These are phyloP conservation scores for Chlorella variabilis DNA, from an alignment of 163 green algal species.

Conservation along the genomic window DNA sequence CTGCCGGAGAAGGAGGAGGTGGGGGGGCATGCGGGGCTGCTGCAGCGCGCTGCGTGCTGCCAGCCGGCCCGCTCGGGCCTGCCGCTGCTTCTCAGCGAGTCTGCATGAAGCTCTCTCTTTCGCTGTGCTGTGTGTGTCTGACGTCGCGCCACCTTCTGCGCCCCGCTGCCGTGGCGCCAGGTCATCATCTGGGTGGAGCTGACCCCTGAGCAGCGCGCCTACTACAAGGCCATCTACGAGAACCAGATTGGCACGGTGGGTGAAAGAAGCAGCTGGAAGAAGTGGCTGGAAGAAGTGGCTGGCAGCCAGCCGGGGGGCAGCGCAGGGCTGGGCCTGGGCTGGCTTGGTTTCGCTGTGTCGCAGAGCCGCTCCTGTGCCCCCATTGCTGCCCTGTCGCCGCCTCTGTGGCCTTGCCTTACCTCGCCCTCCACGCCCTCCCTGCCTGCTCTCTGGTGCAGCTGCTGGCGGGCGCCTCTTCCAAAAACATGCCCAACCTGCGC, in stretches of 20 bases:
- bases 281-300: no score
- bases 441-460: slow-evolving; percentile 51
- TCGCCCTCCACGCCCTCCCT: neutral
- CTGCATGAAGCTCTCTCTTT: no score
- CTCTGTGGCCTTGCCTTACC: neutral
- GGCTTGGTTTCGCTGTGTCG: neutral
- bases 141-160: no score
- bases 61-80: no score
- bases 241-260: slow-evolving; percentile 71
- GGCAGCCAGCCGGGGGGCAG: no score
- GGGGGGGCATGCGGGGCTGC: neutral
- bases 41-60: no score
- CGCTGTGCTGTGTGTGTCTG: neutral
- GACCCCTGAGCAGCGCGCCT: slow-evolving; percentile 85
- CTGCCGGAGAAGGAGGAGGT: slow-evolving; percentile 96
- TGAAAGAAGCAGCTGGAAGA: neutral
- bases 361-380: neutral
- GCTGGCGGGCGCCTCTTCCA: slow-evolving; percentile 63
- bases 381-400: neutral
- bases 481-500: slow-evolving; percentile 82
- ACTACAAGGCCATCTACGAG: slow-evolving; percentile 84
- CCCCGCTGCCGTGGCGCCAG: neutral
- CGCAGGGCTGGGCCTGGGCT: no score
- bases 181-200: slow-evolving; percentile 95
- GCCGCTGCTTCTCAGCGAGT: no score